A percentile compares a stretch with the other conserved stretches of the same genome.
Conservation (phyloP, 208 protist genomes). For the Leishmania tarentolae region DNA sequence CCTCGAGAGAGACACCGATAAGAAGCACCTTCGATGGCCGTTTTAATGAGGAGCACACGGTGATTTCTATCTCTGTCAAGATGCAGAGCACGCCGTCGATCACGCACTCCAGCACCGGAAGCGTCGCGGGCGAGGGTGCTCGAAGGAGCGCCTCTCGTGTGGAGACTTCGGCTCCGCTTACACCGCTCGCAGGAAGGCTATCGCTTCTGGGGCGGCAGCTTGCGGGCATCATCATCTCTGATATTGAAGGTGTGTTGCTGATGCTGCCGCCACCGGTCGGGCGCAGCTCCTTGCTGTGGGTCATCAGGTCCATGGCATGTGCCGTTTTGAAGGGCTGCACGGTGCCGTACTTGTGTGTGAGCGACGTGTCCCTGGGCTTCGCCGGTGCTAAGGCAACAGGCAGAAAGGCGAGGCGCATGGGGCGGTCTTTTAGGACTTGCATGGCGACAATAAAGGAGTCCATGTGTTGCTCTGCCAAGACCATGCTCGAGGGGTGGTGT, state of each 20-base stretch:
- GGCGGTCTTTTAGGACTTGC: slow-evolving; percentile 38
- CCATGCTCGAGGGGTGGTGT: not conserved
- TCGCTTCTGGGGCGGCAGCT: not conserved
- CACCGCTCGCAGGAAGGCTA: too few relatives aligned
- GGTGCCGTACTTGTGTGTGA: not conserved
- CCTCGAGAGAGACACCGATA: slow-evolving; percentile 57
- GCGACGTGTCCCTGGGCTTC: not conserved
- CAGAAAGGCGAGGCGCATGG: slow-evolving; percentile 67
- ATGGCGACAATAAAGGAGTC: slow-evolving; percentile 42
- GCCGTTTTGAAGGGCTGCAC: not conserved
- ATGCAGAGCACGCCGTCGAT: slow-evolving; percentile 66
- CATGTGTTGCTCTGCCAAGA: slow-evolving; percentile 1
- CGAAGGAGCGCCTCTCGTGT: not conserved
- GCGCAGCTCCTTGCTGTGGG: not conserved
- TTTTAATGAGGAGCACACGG: slow-evolving; percentile 16
- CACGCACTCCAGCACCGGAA: slow-evolving; percentile 71
- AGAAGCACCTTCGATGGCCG: slow-evolving; percentile 26
- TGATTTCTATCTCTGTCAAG: slow-evolving; percentile 37
- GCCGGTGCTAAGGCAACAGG: slow-evolving; percentile 25
- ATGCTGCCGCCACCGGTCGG: not conserved
- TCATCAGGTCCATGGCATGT: not conserved
- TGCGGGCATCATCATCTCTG: not conserved
- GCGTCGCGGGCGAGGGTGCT: not conserved
- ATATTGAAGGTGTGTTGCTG: not conserved
- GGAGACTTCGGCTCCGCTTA: not conserved